phyloP scores from a whole-genome alignment of 176 grass and related monocot genomes.

The Coix lacrymajobi region DNA sequence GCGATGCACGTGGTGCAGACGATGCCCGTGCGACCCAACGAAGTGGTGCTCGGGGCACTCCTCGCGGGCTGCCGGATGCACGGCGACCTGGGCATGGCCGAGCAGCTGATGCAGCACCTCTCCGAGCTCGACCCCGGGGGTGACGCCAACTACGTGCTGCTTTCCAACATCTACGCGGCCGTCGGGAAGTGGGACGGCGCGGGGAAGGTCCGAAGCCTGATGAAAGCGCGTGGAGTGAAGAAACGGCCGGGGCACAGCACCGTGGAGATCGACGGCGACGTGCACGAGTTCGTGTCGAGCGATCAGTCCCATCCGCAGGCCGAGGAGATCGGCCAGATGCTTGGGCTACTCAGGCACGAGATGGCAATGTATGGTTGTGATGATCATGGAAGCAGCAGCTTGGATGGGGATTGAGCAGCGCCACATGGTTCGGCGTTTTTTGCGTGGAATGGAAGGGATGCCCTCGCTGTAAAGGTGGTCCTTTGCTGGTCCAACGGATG shows the following conservation, averaged over 20 bases:
- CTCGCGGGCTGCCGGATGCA: slow-evolving; percentile 53
- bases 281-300: slow-evolving; percentile 55
- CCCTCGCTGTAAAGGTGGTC: not conserved
- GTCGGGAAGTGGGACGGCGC: slow-evolving; percentile 51
- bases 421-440: not conserved
- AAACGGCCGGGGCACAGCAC: slow-evolving; percentile 53
- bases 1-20: slow-evolving; percentile 35
- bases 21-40: slow-evolving; percentile 58
- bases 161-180: slow-evolving; percentile 70
- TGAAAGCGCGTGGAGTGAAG: slow-evolving; percentile 52
- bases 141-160: slow-evolving; percentile 55
- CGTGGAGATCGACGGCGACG: slow-evolving; percentile 48
- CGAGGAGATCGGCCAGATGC: slow-evolving; percentile 37
- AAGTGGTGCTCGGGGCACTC: slow-evolving; percentile 68
- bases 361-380: slow-evolving; percentile 17
- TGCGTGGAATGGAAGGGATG: too few relatives aligned
- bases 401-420: slow-evolving; percentile 13
- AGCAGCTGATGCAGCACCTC: slow-evolving; percentile 52
- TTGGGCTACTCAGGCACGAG: slow-evolving; percentile 38
- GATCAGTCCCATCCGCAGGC: slow-evolving; percentile 40
- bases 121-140: slow-evolving; percentile 49
- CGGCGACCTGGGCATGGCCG: slow-evolving; percentile 36
- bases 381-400: not conserved
- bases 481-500: too few relatives aligned
- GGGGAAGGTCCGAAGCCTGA: slow-evolving; percentile 38